These are phyloP conservation scores for Aspergillus sp. DNA, from an alignment of 2,329 filamentous ascomycete genomes.

Conservation along the genomic window DNA sequence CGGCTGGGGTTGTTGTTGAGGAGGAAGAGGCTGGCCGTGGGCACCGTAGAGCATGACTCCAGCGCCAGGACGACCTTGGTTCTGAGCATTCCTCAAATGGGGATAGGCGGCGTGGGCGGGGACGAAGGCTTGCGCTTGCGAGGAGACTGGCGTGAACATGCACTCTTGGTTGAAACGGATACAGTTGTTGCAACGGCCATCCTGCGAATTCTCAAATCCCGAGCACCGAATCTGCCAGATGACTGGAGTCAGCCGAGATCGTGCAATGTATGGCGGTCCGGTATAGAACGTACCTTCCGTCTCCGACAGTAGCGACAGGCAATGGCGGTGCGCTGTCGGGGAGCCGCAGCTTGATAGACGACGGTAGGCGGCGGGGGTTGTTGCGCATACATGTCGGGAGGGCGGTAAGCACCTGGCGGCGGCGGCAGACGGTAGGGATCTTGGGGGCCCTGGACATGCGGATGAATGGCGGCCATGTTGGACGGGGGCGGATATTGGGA, in stretches of 20 bases:
- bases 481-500: slow-evolving; percentile 37
- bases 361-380: slow-evolving; percentile 38
- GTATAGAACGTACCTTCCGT: slow-evolving; percentile 46
- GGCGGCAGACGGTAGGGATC: slow-evolving; percentile 46
- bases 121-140: slow-evolving; percentile 72
- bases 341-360: slow-evolving; percentile 46
- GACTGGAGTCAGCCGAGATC: slow-evolving; percentile 6
- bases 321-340: slow-evolving; percentile 52
- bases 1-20: slow-evolving; percentile 42
- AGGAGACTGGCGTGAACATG: slow-evolving; percentile 73
- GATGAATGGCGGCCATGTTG: slow-evolving; percentile 44
- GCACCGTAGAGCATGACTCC: slow-evolving; percentile 48
- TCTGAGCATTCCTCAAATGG: slow-evolving; percentile 46
- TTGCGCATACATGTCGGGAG: slow-evolving; percentile 41
- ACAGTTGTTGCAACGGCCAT: slow-evolving; percentile 72
- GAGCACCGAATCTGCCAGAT: slow-evolving; percentile 67
- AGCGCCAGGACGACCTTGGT: slow-evolving; percentile 30
- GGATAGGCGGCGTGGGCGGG: slow-evolving; percentile 68
- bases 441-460: slow-evolving; percentile 39
- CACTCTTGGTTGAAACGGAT: slow-evolving; percentile 73
- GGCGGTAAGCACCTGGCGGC: slow-evolving; percentile 42
- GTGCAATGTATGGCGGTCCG: neutral
- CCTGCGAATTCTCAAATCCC: slow-evolving; percentile 69
- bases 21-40: slow-evolving; percentile 49
- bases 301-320: slow-evolving; percentile 53